A percentile compares a stretch with the other conserved stretches of the same genome.
Evolutionary conservation across 805 yeast genomes (phyloP).

Genomic region (Yamadazyma philogaea): DNA sequence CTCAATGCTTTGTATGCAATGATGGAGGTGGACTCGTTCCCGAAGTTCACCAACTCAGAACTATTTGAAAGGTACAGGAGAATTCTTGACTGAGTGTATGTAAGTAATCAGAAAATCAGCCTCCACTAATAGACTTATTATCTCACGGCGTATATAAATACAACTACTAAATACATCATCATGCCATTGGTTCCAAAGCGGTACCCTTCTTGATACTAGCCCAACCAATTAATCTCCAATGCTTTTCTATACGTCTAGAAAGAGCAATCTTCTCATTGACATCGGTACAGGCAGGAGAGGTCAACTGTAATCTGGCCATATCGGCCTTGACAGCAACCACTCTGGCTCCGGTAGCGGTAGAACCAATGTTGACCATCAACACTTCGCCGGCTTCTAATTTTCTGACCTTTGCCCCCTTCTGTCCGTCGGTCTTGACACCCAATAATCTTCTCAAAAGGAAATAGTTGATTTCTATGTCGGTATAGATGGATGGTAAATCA

Average conservation of each 20-base stretch:
- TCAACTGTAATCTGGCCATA: slow-evolving; percentile 96
- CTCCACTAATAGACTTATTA: not conserved
- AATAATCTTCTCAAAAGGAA: slow-evolving; percentile 92
- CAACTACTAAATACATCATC: slow-evolving; percentile 16
- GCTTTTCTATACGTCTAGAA: slow-evolving; percentile 98
- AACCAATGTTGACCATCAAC: slow-evolving; percentile 98
- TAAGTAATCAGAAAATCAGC: not conserved
- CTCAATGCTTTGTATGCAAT: slow-evolving; percentile 49
- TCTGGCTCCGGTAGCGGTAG: slow-evolving; percentile 99
- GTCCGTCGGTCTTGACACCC: slow-evolving; percentile 98
- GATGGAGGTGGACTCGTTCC: slow-evolving; percentile 72
- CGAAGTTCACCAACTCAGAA: slow-evolving; percentile 50
- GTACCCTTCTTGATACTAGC: slow-evolving; percentile 96
- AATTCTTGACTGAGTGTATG: not conserved
- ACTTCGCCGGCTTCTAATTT: slow-evolving; percentile 93
- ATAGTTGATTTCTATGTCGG: slow-evolving; percentile 96
- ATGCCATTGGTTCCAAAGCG: slow-evolving; percentile 72
- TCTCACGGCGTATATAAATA: not conserved
- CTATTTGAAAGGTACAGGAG: slow-evolving; percentile 7
- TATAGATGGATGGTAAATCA: slow-evolving; percentile 90
- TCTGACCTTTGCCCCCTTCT: slow-evolving; percentile 89
- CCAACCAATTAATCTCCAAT: slow-evolving; percentile 99
- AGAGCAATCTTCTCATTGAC: slow-evolving; percentile 96
- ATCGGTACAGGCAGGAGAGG: slow-evolving; percentile 99
- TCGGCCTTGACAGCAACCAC: slow-evolving; percentile 97